Evolutionary conservation across 2,329 filamentous ascomycete species (phyloP), one percentile per base, ranked within the genome.

Genomic region (Rhinocladiella mackenziei): DNA sequence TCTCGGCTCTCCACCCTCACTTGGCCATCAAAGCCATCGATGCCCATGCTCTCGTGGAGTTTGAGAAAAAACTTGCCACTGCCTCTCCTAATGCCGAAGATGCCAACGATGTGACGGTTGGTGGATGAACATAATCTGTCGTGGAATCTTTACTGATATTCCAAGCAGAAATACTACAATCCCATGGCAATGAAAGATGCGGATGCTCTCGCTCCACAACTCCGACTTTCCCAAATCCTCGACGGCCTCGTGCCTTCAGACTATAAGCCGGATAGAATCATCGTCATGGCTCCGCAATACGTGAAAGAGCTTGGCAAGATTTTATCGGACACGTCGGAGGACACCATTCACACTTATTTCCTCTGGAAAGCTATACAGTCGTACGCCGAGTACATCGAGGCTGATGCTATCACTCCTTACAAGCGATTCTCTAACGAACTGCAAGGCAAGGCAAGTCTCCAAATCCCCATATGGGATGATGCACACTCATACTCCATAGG

Each of bases 281-380:
- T 84, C 52, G 69, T 83, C 19, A 68, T 69, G 14, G 77, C 78
- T 1, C 79, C 81, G 0, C 65, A 72, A 1, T 84, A 84, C 55
- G 66, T 84, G 55, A 70, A 75, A 38, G 73, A 76, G 5, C 59
- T 85, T 1, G 75, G 78, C 4, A 58, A 65, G 1, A 75, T 83
- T 26, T 56, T 87, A 14, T 62, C 69, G 1, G 63, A 72, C 2
- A 77, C 77, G 1, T 62, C 75, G 0, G 68, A 70, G 37, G 74
- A 80, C 30, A 72, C 76, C 0, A 58, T 86, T 2, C 73, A 80
- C 49, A 68, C 71, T n/a, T 86, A 80, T 57, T 71, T 85, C 48
- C 61, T 77, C 17, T 84, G 81, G 81, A 81, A 82, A 54, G 62
- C 76, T 10, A 73, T 85, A 9, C 69, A 77, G 36, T 60, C 65